Evolutionary conservation across 2,329 filamentous ascomycete species (phyloP).

Genomic region (Didymosphaeria variabile): DNA sequence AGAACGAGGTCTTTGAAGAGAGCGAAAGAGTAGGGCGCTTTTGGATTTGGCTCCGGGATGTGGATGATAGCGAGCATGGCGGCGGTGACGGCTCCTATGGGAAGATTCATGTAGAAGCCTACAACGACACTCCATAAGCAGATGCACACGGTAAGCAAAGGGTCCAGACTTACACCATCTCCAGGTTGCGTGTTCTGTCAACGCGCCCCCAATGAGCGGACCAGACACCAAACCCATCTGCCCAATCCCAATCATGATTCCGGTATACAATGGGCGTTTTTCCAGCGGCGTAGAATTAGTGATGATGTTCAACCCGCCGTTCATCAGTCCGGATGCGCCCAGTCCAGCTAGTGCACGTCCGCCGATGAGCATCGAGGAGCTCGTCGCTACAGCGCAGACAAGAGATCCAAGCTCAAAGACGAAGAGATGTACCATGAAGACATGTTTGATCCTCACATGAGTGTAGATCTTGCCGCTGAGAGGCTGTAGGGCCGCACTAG

Average conservation of each 20-base stretch:
- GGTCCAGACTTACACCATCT: slow-evolving; percentile 45
- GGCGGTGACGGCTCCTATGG: slow-evolving; percentile 52
- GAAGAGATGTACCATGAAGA: slow-evolving; percentile 57
- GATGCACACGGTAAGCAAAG: neutral
- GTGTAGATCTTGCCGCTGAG: slow-evolving; percentile 33
- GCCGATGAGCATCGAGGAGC: slow-evolving; percentile 23
- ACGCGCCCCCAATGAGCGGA: slow-evolving; percentile 51
- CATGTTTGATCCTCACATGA: slow-evolving; percentile 40
- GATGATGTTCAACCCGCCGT: slow-evolving; percentile 25
- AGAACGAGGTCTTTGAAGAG: slow-evolving; percentile 21
- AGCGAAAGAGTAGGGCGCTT: slow-evolving; percentile 12
- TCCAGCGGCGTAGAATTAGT: slow-evolving; percentile 34
- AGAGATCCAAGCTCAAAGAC: slow-evolving; percentile 58
- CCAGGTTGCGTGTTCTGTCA: slow-evolving; percentile 49
- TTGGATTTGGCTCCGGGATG: slow-evolving; percentile 27
- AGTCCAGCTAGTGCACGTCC: slow-evolving; percentile 25
- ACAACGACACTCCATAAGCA: neutral
- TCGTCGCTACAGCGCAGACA: slow-evolving; percentile 55
- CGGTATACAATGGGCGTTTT: slow-evolving; percentile 40
- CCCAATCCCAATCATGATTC: slow-evolving; percentile 25
- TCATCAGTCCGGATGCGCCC: slow-evolving; percentile 22
- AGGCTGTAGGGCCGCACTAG: slow-evolving; percentile 26
- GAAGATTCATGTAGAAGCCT: slow-evolving; percentile 56
- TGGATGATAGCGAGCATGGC: slow-evolving; percentile 37
- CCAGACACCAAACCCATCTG: slow-evolving; percentile 45